phyloP scores from a whole-genome alignment of 768 basidiomycete genomes.

The Clitopilus hobsonii region DNA sequence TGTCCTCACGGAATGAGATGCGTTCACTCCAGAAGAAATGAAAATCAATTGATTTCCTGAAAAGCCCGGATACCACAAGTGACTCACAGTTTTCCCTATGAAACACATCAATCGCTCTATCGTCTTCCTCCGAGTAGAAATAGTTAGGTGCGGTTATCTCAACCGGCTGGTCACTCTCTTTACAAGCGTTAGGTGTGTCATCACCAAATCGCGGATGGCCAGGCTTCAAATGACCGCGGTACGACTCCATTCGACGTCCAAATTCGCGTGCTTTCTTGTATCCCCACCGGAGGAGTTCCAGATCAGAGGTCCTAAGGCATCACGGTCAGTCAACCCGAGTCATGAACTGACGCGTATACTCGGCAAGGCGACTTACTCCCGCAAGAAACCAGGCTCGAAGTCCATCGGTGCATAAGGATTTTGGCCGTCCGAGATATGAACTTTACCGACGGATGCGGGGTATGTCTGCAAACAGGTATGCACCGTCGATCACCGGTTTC shows the following conservation, averaged over 20 bases:
- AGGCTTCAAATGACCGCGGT: constrained; percentile 67
- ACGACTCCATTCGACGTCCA: constrained; percentile 68
- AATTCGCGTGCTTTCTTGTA: constrained; percentile 75
- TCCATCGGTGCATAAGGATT: not conserved
- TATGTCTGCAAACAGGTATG: not conserved
- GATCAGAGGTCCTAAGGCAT: too few species aligned
- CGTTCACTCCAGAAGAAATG: not conserved
- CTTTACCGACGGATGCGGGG: not conserved
- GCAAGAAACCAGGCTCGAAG: not conserved
- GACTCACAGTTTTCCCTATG: constrained; percentile 28
- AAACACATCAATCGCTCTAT: constrained; percentile 69
- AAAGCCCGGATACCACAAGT: too few species aligned
- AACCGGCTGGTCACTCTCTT: constrained; percentile 65
- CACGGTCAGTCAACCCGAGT: too few species aligned
- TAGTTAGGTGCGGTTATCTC: constrained; percentile 60
- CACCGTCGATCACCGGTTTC: too few species aligned
- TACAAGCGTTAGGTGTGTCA: constrained; percentile 51
- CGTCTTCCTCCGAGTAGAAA: constrained; percentile 63
- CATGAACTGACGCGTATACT: too few species aligned
- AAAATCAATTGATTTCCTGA: not conserved
- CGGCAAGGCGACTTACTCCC: not conserved
- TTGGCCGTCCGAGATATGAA: not conserved
- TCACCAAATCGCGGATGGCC: constrained; percentile 77
- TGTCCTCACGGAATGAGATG: not conserved
- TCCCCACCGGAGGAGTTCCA: constrained; percentile 71